A percentile compares a stretch with the other conserved stretches of the same genome.
Evolutionary conservation across 2,329 filamentous ascomycete species (phyloP).

Genomic region (Trichoderma polysporum): DNA sequence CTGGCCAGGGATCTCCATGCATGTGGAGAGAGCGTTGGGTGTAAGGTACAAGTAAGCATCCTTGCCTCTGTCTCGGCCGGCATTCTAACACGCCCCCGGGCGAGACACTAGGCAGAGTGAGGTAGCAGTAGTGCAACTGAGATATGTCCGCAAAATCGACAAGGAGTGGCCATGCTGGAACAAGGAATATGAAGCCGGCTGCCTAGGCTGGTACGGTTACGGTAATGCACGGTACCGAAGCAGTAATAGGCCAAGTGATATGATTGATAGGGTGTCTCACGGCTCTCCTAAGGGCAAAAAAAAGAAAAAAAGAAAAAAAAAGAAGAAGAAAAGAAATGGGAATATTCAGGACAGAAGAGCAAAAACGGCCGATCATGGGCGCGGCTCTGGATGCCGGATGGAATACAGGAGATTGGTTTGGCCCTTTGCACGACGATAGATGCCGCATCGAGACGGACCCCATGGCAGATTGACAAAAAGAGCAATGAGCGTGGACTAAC

Average conservation of each 20-base stretch:
- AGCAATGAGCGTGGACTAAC: neutral
- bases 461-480: neutral
- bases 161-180: neutral
- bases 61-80: too few species aligned
- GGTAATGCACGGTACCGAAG: neutral
- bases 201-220: neutral
- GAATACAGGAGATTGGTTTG: too few species aligned
- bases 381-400: neutral
- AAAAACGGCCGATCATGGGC: neutral
- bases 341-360: too few species aligned
- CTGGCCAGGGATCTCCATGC: neutral
- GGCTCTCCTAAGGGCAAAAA: too few species aligned
- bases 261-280: too few species aligned
- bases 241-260: too few species aligned
- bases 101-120: neutral
- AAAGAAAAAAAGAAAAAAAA: neutral
- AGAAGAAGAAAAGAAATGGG: neutral
- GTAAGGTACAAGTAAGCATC: too few species aligned
- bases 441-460: neutral
- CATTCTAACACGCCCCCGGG: neutral
- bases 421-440: neutral
- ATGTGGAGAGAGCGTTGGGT: neutral
- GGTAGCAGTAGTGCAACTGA: neutral
- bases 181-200: neutral
- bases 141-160: neutral